Percentiles rank a stretch among this genome's conserved stretches.
Conservation (phyloP, 176 grass and related monocot species). For the Pharus latifolius region DNA sequence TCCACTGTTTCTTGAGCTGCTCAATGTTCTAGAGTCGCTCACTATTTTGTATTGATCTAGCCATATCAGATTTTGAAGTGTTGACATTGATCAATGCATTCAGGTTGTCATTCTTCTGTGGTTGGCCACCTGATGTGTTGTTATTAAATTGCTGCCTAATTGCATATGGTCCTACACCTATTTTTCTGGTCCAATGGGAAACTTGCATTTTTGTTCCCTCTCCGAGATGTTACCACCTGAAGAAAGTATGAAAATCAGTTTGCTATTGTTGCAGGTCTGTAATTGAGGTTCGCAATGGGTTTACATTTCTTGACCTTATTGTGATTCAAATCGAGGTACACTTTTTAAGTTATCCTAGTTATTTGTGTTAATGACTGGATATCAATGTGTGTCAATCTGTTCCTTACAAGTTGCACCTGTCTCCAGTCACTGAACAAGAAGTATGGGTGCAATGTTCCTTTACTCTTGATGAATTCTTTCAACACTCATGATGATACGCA, state of each 20-base stretch:
- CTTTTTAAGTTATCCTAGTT: not conserved
- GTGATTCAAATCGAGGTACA: constrained; percentile 99
- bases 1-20: not conserved
- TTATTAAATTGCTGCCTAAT: not conserved
- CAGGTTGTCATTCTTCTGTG: not conserved
- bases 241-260: not conserved
- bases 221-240: not conserved
- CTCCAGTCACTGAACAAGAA: constrained; percentile 92
- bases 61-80: not conserved
- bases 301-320: constrained; percentile 98
- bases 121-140: not conserved
- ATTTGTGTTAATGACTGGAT: constrained; percentile 1
- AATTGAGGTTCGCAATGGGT: constrained; percentile 96
- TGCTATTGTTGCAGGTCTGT: constrained; percentile 52
- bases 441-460: constrained; percentile 91
- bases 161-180: not conserved
- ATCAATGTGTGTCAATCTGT: not conserved
- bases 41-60: not conserved
- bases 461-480: constrained; percentile 98
- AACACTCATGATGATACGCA: constrained; percentile 96
- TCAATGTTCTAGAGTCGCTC: not conserved
- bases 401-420: constrained; percentile 23
- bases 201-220: not conserved
- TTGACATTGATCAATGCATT: no score
- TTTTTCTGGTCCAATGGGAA: not conserved